A percentile compares a stretch with the other conserved stretches of the same genome.
Conservation (phyloP, 2,329 filamentous ascomycete species). For the Ceratocystis papillata region DNA sequence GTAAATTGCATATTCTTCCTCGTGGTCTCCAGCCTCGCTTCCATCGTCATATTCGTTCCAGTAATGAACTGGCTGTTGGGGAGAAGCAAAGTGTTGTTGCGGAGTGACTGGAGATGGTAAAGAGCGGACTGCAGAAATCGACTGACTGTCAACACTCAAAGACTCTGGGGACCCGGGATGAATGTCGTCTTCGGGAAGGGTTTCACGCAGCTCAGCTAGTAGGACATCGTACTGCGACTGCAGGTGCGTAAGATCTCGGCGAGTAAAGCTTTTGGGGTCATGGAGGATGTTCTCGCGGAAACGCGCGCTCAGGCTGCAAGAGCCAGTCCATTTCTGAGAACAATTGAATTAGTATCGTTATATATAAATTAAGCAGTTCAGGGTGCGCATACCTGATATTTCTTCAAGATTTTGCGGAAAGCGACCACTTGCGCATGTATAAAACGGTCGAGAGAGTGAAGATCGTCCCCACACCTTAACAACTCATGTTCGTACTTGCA, state of each 20-base stretch:
- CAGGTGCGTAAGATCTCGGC: constrained; percentile 49
- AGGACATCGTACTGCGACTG: constrained; percentile 43
- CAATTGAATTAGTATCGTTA: constrained; percentile 4
- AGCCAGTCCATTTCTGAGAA: constrained; percentile 68
- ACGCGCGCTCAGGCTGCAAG: constrained; percentile 50
- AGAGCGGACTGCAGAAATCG: constrained; percentile 6
- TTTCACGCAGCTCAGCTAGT: constrained; percentile 38
- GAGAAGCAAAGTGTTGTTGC: constrained; percentile 23
- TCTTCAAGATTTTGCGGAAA: constrained; percentile 75
- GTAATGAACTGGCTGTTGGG: constrained; percentile 39
- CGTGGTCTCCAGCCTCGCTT: constrained; percentile 52
- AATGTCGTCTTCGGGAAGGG: constrained; percentile 34
- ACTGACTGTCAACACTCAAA: constrained; percentile 27
- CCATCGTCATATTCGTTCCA: constrained; percentile 86
- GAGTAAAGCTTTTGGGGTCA: constrained; percentile 60
- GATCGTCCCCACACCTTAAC: constrained; percentile 56
- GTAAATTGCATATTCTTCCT: constrained; percentile 60
- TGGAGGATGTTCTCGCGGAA: constrained; percentile 57
- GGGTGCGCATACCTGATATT: constrained; percentile 53
- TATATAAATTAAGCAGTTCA: not conserved
- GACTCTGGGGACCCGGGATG: constrained; percentile 35
- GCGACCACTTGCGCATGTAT: constrained; percentile 62
- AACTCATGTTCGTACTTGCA: constrained; percentile 45
- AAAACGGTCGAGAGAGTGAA: constrained; percentile 59
- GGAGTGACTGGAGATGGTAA: constrained; percentile 25